Conservation (phyloP, 2,329 filamentous ascomycete species). For the Beauveria medogensis region DNA sequence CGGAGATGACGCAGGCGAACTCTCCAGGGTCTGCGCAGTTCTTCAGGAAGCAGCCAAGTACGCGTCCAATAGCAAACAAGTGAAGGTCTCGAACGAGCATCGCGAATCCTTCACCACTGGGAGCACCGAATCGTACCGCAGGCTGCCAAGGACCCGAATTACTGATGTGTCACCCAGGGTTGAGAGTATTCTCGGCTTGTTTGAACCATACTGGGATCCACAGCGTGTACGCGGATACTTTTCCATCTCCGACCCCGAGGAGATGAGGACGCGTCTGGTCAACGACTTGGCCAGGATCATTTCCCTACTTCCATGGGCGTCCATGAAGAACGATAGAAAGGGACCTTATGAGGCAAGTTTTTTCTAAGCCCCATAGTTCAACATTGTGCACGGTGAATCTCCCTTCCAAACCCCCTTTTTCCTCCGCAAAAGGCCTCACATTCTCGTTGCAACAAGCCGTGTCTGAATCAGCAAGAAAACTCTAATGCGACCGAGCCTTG, state of each 20-base stretch:
- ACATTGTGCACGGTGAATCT: background rate
- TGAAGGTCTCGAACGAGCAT: background rate
- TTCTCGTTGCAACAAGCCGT: background rate
- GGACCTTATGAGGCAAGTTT: background rate
- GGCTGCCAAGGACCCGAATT: background rate
- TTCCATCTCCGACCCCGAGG: conserved; percentile 55
- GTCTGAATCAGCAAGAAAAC: background rate
- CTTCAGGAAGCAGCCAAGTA: background rate
- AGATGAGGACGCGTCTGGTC: conserved; percentile 34
- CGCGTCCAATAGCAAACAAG: background rate
- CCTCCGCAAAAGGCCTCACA: background rate
- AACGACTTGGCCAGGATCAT: background rate
- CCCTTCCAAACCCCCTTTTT: background rate
- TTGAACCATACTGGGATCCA: conserved; percentile 57
- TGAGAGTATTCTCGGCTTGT: conserved; percentile 53
- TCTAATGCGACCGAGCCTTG: background rate
- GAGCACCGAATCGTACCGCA: background rate
- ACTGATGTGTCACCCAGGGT: conserved; percentile 32
- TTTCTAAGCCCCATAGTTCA: background rate
- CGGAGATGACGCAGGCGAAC: background rate
- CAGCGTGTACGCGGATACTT: conserved; percentile 47
- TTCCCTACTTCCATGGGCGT: background rate
- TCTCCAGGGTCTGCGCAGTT: background rate
- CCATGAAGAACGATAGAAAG: background rate
- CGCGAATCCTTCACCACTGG: background rate